Conservation (phyloP, 768 basidiomycete species). For the Auricularia sp. region DNA sequence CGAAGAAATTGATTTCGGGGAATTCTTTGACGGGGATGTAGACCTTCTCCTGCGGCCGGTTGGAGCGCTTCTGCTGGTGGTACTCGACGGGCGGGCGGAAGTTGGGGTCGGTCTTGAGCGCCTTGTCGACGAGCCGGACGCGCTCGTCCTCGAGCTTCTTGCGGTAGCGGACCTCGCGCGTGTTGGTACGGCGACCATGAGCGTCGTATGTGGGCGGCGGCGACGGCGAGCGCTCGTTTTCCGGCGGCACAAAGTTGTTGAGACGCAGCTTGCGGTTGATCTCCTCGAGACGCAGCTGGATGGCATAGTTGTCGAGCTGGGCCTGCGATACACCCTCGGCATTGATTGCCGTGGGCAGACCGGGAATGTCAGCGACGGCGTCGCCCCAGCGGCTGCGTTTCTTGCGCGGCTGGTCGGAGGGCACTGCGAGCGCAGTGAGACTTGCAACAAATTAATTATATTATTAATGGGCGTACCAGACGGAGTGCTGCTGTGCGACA, state of each 20-base stretch:
- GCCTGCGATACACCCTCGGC: slow-evolving; percentile 89
- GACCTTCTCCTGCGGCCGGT: slow-evolving; percentile 92
- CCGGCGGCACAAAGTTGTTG: slow-evolving; percentile 93
- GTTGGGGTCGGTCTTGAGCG: slow-evolving; percentile 95
- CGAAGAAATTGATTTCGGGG: slow-evolving; percentile 99
- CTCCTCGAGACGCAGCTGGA: slow-evolving; percentile 91
- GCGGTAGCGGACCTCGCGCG: slow-evolving; percentile 94
- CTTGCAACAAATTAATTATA: slow-evolving; percentile 12
- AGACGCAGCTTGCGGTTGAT: slow-evolving; percentile 90
- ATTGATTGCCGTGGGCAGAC: slow-evolving; percentile 87
- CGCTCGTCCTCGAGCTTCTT: slow-evolving; percentile 92
- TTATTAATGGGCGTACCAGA: not conserved
- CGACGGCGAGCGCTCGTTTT: slow-evolving; percentile 92
- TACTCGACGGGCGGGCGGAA: slow-evolving; percentile 97
- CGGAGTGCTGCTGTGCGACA: slow-evolving; percentile 3
- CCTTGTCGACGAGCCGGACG: slow-evolving; percentile 85
- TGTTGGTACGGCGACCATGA: slow-evolving; percentile 96
- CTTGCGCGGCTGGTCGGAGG: slow-evolving; percentile 82
- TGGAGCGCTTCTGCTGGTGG: slow-evolving; percentile 86
- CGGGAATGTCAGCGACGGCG: slow-evolving; percentile 81
- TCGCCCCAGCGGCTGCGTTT: slow-evolving; percentile 98
- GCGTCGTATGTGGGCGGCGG: slow-evolving; percentile 96
- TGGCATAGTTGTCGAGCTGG: slow-evolving; percentile 96
- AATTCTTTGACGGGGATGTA: slow-evolving; percentile 99
- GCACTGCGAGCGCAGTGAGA: slow-evolving; percentile 41